A percentile compares a stretch with the other conserved stretches of the same genome.
Evolutionary conservation across 1,284 basidiomycete genomes (phyloP).

Genomic region (Ceratobasidium sp.): DNA sequence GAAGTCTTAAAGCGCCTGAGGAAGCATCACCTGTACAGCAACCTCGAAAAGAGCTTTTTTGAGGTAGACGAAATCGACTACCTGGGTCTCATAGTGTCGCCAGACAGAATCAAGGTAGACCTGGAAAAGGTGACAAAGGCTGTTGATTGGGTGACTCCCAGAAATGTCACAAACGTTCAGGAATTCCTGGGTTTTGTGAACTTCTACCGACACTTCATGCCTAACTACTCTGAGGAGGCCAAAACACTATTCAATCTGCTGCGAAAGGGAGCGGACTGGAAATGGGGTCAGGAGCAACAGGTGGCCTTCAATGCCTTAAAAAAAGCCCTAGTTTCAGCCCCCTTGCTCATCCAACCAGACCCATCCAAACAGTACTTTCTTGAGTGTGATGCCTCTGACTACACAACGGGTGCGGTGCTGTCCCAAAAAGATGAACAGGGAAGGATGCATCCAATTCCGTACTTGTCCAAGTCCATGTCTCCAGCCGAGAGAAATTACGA

Average conservation of each 20-base stretch:
- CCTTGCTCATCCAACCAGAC: not conserved
- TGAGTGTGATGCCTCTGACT: constrained; percentile 51
- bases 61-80: constrained; percentile 50
- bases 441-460: constrained; percentile 51
- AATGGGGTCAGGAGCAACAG: not conserved
- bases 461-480: constrained; percentile 51
- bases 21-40: constrained; percentile 47
- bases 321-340: not conserved
- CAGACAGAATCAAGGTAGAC: constrained; percentile 51
- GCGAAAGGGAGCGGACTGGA: not conserved
- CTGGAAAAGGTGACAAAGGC: constrained; percentile 52
- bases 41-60: constrained; percentile 52
- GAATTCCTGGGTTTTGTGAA: constrained; percentile 52
- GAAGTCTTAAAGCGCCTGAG: constrained; percentile 49
- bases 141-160: constrained; percentile 51
- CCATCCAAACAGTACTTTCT: not conserved
- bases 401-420: constrained; percentile 49
- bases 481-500: constrained; percentile 55
- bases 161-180: constrained; percentile 50
- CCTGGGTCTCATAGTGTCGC: constrained; percentile 52
- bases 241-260: not conserved
- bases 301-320: not conserved
- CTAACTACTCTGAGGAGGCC: not conserved
- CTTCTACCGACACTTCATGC: constrained; percentile 50
- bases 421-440: constrained; percentile 44